A percentile compares a stretch with the other conserved stretches of the same genome.
Evolutionary conservation across 306 rosid genomes (phyloP).

Genomic region (Inga laurina): DNA sequence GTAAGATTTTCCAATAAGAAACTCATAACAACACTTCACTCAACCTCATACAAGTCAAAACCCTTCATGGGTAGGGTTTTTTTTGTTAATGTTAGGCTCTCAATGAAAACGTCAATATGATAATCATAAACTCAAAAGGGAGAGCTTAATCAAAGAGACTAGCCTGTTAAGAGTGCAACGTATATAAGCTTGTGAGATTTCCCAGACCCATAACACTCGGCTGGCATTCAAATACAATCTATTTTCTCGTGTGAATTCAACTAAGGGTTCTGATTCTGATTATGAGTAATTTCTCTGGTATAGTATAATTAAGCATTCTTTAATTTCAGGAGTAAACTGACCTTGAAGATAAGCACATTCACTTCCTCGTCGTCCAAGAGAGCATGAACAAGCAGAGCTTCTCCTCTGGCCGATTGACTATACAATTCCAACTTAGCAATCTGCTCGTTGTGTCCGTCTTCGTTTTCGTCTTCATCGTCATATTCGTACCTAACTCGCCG

Average conservation of each 20-base stretch:
- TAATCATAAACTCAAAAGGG: too few relatives aligned
- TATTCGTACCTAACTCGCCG: conserved; percentile 59
- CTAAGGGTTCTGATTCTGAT: background rate
- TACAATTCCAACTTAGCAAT: conserved; percentile 66
- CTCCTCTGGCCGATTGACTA: conserved; percentile 62
- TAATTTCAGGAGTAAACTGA: conserved; percentile 25
- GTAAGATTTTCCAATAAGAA: fast-evolving
- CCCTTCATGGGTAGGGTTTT: too few relatives aligned
- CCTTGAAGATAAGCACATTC: conserved; percentile 87
- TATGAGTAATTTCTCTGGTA: background rate
- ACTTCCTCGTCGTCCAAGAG: conserved; percentile 59
- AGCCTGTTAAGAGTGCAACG: too few relatives aligned
- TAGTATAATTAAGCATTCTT: background rate
- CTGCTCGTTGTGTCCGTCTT: conserved; percentile 63
- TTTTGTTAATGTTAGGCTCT: too few relatives aligned
- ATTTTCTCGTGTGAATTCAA: background rate
- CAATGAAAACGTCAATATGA: too few relatives aligned
- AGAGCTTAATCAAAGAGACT: too few relatives aligned
- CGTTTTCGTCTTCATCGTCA: conserved; percentile 39
- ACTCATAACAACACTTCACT: too few relatives aligned
- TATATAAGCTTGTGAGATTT: too few relatives aligned
- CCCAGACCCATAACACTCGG: too few relatives aligned
- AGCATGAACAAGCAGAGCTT: conserved; percentile 77
- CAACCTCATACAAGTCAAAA: too few relatives aligned
- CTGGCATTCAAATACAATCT: background rate